These are phyloP conservation scores for Dendrobium officinale DNA, from an alignment of 106 monocot species.

Conservation along the genomic window DNA sequence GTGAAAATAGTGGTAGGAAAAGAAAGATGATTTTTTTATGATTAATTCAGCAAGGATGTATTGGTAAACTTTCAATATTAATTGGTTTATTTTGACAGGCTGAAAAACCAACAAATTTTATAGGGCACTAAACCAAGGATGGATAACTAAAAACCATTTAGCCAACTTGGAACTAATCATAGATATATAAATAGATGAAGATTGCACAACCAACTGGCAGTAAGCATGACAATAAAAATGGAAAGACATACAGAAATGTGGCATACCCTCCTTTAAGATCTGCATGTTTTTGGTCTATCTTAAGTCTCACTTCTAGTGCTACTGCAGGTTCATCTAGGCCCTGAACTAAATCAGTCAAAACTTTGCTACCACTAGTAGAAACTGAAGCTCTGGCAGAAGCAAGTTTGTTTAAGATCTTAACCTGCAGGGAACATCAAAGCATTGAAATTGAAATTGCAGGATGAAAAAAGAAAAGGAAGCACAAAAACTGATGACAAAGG, in stretches of 20 bases:
- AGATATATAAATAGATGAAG: background rate
- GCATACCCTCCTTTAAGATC: slow-evolving; percentile 82
- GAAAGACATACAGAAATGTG: background rate
- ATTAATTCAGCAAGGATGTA: background rate
- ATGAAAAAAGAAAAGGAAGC: background rate
- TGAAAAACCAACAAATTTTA: background rate
- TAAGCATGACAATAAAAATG: background rate
- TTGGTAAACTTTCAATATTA: background rate
- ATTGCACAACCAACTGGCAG: background rate
- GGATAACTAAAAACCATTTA: background rate
- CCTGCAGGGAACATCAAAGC: slow-evolving; percentile 32
- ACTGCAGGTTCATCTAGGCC: slow-evolving; percentile 80
- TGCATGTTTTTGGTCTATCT: slow-evolving; percentile 85
- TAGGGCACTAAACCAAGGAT: background rate
- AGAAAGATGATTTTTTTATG: background rate
- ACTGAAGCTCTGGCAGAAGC: slow-evolving; percentile 59
- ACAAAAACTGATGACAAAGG: background rate
- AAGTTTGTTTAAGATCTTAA: slow-evolving; percentile 91
- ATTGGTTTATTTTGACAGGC: background rate
- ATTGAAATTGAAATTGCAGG: background rate
- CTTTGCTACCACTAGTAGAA: slow-evolving; percentile 49
- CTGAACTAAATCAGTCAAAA: slow-evolving; percentile 83
- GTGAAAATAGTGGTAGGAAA: too few species aligned
- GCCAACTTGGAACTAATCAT: background rate
- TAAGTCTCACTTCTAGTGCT: slow-evolving; percentile 84